Base-by-base conservation (phyloP, 2,329 filamentous ascomycete species). In the Purpureocillium lavendulum region DNA sequence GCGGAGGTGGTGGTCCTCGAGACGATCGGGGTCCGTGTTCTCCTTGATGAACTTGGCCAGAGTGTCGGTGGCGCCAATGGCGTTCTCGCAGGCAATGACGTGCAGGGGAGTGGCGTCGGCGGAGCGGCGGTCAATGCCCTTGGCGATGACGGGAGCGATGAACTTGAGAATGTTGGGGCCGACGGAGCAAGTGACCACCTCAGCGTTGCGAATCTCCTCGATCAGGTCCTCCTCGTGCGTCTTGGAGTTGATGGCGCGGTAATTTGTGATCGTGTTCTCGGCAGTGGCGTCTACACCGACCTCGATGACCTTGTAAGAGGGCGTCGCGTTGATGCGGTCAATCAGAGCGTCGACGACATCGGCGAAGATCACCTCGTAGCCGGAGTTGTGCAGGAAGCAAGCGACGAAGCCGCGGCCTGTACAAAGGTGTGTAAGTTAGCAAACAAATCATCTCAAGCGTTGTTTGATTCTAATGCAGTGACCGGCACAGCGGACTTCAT, bases 71-170 rank as follows among this genome's bases (percentile, higher is more conserved):
- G 88, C 92, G 49, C 87, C 87, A 59, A 97, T 96, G 60, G 87
- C 87, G 65, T 98, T 98, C 71, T 98, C 92, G 66, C 92, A 98
- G 42, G 92, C 92, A 66, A 98, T 95, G 58, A 98, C 86, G 16
- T 89, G 81, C 32, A 97, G 66, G 7, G 90, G 89, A 46, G 75
- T 75, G 40, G 62, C 58, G 33, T 73, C 67, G 12, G 64, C 57
- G n/a, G 79, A 73, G 48, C 92, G 84, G 49, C 75, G 74, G 59
- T 90, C 82, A 48, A 98, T 87, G 50, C 87, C 92, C 73, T 94
- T 92, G 58, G 90, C 90, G 52, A 98, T 95, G 53, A 89, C 84
- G 17, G 90, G 86, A 35, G 92, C 92, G 58, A 98, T 92, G 66
- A 95, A 96, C 68, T 87, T 89, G 58, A 98, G 83, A 57, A 98